phyloP scores from a whole-genome alignment of 192 early-diverging fungal species.

The Helicostylum pulchrum region DNA sequence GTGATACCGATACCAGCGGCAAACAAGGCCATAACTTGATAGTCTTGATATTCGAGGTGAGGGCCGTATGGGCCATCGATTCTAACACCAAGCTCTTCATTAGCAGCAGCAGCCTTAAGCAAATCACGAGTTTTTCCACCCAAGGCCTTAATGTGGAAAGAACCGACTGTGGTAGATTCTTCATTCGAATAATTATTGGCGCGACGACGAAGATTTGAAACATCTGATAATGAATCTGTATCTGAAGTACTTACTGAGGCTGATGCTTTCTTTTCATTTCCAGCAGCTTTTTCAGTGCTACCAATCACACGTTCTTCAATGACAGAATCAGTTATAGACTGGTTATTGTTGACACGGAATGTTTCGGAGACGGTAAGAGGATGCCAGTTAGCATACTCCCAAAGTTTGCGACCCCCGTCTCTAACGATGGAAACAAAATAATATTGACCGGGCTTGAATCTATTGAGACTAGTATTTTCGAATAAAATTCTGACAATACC shows the following conservation, averaged over 20 bases:
- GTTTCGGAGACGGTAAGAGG: conserved; percentile 36
- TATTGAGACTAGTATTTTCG: conserved; percentile 4
- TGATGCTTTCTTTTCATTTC: neutral
- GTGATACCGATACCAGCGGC: conserved; percentile 44
- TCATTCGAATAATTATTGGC: neutral
- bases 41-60: conserved; percentile 30
- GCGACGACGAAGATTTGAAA: conserved; percentile 16
- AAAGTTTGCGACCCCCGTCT: conserved; percentile 13
- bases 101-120: conserved; percentile 15
- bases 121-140: conserved; percentile 33
- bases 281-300: neutral
- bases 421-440: conserved; percentile 36
- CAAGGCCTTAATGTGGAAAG: conserved; percentile 39
- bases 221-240: neutral
- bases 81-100: conserved; percentile 15
- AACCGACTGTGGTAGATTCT: conserved; percentile 8
- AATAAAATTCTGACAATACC: conserved; percentile 29
- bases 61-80: conserved; percentile 46
- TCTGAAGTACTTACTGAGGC: neutral
- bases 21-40: conserved; percentile 25
- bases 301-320: conserved; percentile 10
- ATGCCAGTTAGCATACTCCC: conserved; percentile 29
- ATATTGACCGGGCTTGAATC: conserved; percentile 43
- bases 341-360: conserved; percentile 1
- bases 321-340: neutral